phyloP scores from a whole-genome alignment of 768 basidiomycete genomes.

The Ramaria sp. region DNA sequence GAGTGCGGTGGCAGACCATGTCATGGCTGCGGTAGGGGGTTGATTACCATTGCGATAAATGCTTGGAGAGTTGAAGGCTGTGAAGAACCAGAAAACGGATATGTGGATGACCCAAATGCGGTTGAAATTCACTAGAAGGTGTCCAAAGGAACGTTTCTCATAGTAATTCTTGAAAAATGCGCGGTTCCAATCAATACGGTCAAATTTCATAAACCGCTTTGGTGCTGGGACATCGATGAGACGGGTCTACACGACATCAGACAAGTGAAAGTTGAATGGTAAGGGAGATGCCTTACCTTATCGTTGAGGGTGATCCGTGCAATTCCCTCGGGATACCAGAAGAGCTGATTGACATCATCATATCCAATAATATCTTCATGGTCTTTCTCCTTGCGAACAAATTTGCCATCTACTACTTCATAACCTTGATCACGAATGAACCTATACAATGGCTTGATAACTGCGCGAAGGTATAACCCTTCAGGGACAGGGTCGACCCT shows the following conservation, averaged over 20 bases:
- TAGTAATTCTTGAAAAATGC: conserved; percentile 99
- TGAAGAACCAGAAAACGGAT: conserved; percentile 92
- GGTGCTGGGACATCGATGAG: conserved; percentile 86
- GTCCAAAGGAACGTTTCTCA: conserved; percentile 87
- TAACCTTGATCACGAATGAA: conserved; percentile 98
- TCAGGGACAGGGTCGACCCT: conserved; percentile 87
- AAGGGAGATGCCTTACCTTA: conserved; percentile 43
- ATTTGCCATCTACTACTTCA: conserved; percentile 90
- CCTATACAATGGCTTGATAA: conserved; percentile 90
- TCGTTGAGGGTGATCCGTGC: conserved; percentile 84
- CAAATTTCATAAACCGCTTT: conserved; percentile 88
- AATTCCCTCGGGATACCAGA: conserved; percentile 99
- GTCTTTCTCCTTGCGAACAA: conserved; percentile 87
- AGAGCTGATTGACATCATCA: conserved; percentile 98
- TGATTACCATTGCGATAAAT: conserved; percentile 70
- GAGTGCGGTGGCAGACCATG: conserved; percentile 91
- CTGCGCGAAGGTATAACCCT: conserved; percentile 81
- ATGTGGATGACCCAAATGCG: conserved; percentile 97
- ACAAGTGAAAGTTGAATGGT: background rate
- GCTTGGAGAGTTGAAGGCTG: conserved; percentile 91
- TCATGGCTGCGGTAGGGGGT: conserved; percentile 75
- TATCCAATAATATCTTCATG: conserved; percentile 97
- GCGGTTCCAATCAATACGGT: conserved; percentile 84
- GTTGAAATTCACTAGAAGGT: conserved; percentile 98
- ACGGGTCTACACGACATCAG: conserved; percentile 46